Conservation (phyloP, 352 stramenopile species). For the Globisporangium yorkense region DNA sequence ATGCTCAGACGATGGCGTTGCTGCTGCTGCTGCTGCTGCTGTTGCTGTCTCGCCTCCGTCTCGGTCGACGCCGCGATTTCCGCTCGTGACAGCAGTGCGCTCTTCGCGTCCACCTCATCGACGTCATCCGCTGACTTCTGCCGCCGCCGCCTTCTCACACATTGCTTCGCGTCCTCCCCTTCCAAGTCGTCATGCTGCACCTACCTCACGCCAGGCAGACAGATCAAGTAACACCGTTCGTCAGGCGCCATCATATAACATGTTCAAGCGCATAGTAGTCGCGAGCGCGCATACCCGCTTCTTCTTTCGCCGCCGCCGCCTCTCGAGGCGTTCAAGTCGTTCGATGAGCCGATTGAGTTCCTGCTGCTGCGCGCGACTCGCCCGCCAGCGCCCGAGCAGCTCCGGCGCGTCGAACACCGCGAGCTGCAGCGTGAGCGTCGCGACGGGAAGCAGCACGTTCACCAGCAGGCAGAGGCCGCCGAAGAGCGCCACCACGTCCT, state of each 20-base stretch:
- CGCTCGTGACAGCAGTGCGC: neutral
- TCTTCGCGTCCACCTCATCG: neutral
- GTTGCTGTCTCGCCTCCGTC: neutral
- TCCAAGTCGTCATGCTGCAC: neutral
- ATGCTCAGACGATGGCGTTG: slow-evolving; percentile 29
- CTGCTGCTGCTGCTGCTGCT: neutral
- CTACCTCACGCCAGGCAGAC: too few relatives aligned
- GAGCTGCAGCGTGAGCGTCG: slow-evolving; percentile 24
- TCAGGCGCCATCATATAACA: neutral
- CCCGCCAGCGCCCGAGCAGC: slow-evolving; percentile 33
- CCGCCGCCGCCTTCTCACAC: neutral
- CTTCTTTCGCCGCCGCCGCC: neutral
- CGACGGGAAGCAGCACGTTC: slow-evolving; percentile 30
- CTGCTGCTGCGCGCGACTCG: slow-evolving; percentile 30
- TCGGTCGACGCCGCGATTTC: neutral
- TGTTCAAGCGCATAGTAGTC: neutral
- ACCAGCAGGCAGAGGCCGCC: slow-evolving; percentile 37
- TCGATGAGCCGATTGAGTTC: slow-evolving; percentile 29
- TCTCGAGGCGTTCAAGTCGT: slow-evolving; percentile 23
- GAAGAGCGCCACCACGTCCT: slow-evolving; percentile 39
- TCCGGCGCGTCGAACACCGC: slow-evolving; percentile 22
- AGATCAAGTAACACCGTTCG: too few relatives aligned
- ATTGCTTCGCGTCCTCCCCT: neutral
- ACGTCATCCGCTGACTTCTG: neutral
- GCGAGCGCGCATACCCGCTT: neutral